These are phyloP conservation scores for Eimeria acervulina DNA, from an alignment of 169 alveolate genomes.

Conservation along the genomic window DNA sequence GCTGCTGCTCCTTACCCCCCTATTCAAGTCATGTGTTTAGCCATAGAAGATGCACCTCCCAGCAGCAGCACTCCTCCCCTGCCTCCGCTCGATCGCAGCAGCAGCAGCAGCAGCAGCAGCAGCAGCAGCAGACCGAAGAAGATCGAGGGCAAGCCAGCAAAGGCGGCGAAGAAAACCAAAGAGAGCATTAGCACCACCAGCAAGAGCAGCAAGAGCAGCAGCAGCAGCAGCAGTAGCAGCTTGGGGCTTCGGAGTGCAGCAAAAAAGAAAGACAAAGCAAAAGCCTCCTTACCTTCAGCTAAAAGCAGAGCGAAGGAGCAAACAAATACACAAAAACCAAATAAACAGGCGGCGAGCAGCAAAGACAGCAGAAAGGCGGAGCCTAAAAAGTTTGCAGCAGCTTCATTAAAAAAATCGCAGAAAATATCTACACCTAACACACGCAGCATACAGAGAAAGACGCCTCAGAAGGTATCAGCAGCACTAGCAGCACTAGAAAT, in stretches of 20 bases:
- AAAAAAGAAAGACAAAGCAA: too few relatives aligned
- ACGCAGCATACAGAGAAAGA: too few relatives aligned
- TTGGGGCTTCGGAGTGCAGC: too few relatives aligned
- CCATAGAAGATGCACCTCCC: background rate
- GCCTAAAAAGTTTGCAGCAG: too few relatives aligned
- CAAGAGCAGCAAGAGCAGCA: background rate
- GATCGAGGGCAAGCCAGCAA: background rate
- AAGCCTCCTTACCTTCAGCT: too few relatives aligned
- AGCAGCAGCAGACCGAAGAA: background rate
- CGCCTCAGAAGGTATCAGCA: background rate
- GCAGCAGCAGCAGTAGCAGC: background rate
- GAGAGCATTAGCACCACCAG: background rate
- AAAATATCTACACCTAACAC: too few relatives aligned
- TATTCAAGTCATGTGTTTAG: background rate
- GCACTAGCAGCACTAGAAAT: background rate
- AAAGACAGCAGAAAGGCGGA: too few relatives aligned
- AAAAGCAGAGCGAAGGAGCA: too few relatives aligned
- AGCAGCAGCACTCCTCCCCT: background rate
- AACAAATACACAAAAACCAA: too few relatives aligned
- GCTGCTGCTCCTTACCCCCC: background rate
- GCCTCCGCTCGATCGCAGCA: background rate
- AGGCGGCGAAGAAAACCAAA: background rate
- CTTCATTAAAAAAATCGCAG: too few relatives aligned
- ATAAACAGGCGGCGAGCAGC: too few relatives aligned
- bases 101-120: background rate